Conservation (phyloP, 805 yeast genomes). For the Metschnikowia continentalis region DNA sequence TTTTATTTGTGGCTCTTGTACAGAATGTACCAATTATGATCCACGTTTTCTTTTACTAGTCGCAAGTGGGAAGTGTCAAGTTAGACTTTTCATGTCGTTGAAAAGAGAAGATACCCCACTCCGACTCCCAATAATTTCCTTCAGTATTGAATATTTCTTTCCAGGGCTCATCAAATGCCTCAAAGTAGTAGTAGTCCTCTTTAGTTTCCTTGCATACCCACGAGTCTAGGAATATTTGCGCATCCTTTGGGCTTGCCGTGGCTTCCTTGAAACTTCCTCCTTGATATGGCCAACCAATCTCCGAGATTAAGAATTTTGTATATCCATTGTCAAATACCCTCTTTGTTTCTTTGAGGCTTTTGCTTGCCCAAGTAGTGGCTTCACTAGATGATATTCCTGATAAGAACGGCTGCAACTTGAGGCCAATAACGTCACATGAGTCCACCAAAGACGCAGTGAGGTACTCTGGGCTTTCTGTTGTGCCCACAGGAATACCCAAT, state of each 20-base stretch:
- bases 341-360: conserved; percentile 23
- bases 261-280: conserved; percentile 52
- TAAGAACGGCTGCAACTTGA: conserved; percentile 66
- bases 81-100: conserved; percentile 1
- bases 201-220: conserved; percentile 48
- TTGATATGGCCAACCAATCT: conserved; percentile 68
- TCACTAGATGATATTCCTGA: conserved; percentile 48
- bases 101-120: conserved; percentile 59
- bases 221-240: conserved; percentile 45
- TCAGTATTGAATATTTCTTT: conserved; percentile 48
- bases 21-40: conserved; percentile 27
- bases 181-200: conserved; percentile 55
- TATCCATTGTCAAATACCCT: conserved; percentile 20
- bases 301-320: conserved; percentile 46
- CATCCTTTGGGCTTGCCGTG: conserved; percentile 41
- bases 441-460: conserved; percentile 36
- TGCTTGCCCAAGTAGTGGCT: conserved; percentile 50
- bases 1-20: conserved; percentile 83
- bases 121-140: conserved; percentile 57
- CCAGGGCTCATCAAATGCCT: conserved; percentile 75
- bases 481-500: conserved; percentile 52
- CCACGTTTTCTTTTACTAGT: neutral
- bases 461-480: conserved; percentile 54
- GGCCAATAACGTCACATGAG: conserved; percentile 54
- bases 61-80: neutral